phyloP scores from a whole-genome alignment of 768 basidiomycete genomes.

The Tubosaeta sp. region DNA sequence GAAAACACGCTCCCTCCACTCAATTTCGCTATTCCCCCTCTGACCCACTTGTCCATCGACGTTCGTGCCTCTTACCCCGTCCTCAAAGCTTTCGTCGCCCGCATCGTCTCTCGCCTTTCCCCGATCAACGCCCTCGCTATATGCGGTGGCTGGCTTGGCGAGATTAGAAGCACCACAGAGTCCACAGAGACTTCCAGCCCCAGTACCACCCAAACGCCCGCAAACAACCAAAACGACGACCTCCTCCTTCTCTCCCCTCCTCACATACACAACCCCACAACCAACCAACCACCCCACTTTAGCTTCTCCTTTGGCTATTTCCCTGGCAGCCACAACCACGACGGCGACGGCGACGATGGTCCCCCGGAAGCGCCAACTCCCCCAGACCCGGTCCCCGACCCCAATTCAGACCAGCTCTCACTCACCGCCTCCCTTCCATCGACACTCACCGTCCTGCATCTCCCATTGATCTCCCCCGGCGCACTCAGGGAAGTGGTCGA shows the following conservation, averaged over 20 bases:
- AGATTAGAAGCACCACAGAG: conserved; percentile 26
- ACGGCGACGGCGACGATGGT: not conserved
- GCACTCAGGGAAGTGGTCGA: conserved; percentile 20
- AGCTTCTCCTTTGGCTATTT: conserved; percentile 5
- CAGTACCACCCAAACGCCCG: not conserved
- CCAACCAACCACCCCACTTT: conserved; percentile 7
- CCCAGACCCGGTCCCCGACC: conserved; percentile 8
- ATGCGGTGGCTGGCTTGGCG: conserved; percentile 31
- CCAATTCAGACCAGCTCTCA: conserved; percentile 19
- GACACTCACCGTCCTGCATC: conserved; percentile 30
- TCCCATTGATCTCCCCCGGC: conserved; percentile 20
- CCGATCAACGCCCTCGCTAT: conserved; percentile 29
- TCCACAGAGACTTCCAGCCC: not conserved
- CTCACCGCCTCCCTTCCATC: conserved; percentile 30
- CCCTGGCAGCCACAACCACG: not conserved
- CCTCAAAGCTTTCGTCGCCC: conserved; percentile 3
- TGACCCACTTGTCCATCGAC: conserved; percentile 54
- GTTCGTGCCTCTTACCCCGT: conserved; percentile 32
- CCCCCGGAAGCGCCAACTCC: conserved; percentile 2
- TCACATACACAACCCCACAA: not conserved
- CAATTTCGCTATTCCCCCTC: conserved; percentile 31
- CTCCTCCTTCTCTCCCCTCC: not conserved
- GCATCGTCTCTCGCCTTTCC: conserved; percentile 20
- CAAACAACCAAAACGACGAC: no score
- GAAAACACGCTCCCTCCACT: conserved; percentile 6